Evolutionary conservation across 306 rosid genomes (phyloP).

Genomic region (Biancaea sappan): DNA sequence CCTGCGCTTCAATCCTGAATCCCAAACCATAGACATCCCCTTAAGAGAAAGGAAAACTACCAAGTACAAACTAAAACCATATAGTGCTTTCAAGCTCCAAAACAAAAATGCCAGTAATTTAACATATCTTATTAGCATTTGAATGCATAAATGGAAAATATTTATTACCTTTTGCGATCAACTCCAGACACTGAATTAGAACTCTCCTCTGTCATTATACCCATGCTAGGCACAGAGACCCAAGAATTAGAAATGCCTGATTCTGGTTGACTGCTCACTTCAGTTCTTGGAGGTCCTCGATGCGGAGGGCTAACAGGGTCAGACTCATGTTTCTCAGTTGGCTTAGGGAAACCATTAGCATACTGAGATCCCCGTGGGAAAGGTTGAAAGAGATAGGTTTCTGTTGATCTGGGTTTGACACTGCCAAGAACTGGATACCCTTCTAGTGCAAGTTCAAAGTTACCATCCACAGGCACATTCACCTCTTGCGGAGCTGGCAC

Average conservation of each 20-base stretch:
- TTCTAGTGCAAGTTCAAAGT: constrained; percentile 50
- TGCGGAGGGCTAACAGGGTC: constrained; percentile 49
- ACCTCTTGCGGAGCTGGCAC: constrained; percentile 46
- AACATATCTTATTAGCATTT: constrained; percentile 30
- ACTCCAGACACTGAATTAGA: constrained; percentile 29
- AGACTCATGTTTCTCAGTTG: constrained; percentile 53
- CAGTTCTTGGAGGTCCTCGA: constrained; percentile 45
- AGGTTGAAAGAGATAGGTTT: constrained; percentile 48
- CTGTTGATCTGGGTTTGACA: constrained; percentile 46
- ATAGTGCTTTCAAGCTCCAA: constrained; percentile 41
- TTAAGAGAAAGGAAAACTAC: constrained; percentile 43
- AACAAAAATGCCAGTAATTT: constrained; percentile 28
- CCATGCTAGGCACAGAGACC: constrained; percentile 38
- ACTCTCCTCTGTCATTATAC: constrained; percentile 37
- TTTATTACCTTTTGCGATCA: constrained; percentile 58
- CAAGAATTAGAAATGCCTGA: constrained; percentile 35
- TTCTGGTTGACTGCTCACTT: constrained; percentile 43
- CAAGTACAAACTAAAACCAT: constrained; percentile 41
- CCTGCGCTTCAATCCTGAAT: constrained; percentile 56
- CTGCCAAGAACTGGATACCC: constrained; percentile 55
- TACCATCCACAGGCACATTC: constrained; percentile 39
- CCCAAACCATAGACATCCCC: constrained; percentile 54
- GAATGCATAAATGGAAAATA: constrained; percentile 17
- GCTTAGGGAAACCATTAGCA: constrained; percentile 44
- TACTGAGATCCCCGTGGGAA: constrained; percentile 44